Evolutionary conservation across 805 yeast genomes (phyloP).

Genomic region (Allodekkera sacchari): DNA sequence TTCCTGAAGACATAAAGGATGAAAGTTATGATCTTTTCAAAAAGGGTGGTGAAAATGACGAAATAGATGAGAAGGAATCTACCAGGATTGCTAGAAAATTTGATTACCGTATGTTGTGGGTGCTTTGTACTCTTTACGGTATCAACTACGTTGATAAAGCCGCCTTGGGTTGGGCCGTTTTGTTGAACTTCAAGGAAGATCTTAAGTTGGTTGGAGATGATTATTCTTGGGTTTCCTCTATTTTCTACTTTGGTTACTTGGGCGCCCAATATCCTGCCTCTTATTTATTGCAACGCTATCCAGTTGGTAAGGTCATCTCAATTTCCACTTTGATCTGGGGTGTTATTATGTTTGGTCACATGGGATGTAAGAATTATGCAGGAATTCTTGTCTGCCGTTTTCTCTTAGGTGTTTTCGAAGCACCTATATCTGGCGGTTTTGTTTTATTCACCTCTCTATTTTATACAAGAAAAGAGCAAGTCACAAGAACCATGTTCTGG

Average conservation of each 20-base stretch:
- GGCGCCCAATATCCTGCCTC: constrained; percentile 20
- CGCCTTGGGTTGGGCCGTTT: constrained; percentile 22
- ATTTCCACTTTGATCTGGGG: constrained; percentile 28
- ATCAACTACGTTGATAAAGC: constrained; percentile 24
- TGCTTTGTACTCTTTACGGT: constrained; percentile 21
- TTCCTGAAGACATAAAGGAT: constrained; percentile 2
- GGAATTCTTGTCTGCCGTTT: constrained; percentile 25
- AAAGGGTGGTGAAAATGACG: constrained; percentile 21
- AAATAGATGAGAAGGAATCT: constrained; percentile 24
- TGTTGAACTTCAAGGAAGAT: constrained; percentile 23
- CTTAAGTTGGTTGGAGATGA: constrained; percentile 27
- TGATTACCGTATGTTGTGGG: constrained; percentile 25
- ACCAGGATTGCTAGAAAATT: constrained; percentile 22
- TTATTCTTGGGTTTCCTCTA: constrained; percentile 36
- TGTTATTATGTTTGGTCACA: constrained; percentile 23
- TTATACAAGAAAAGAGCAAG: constrained; percentile 28
- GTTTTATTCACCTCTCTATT: constrained; percentile 21
- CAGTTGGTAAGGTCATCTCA: constrained; percentile 31
- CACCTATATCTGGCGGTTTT: constrained; percentile 27
- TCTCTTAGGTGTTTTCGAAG: constrained; percentile 28
- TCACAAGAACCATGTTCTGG: constrained; percentile 20
- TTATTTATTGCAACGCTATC: constrained; percentile 33
- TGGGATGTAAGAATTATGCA: constrained; percentile 28
- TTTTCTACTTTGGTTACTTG: constrained; percentile 36
- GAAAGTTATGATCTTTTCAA: constrained; percentile 10